Percentiles rank a stretch among this genome's conserved stretches.
Evolutionary conservation across 257 asterid species (phyloP).

Genomic region (Salvia splendens): DNA sequence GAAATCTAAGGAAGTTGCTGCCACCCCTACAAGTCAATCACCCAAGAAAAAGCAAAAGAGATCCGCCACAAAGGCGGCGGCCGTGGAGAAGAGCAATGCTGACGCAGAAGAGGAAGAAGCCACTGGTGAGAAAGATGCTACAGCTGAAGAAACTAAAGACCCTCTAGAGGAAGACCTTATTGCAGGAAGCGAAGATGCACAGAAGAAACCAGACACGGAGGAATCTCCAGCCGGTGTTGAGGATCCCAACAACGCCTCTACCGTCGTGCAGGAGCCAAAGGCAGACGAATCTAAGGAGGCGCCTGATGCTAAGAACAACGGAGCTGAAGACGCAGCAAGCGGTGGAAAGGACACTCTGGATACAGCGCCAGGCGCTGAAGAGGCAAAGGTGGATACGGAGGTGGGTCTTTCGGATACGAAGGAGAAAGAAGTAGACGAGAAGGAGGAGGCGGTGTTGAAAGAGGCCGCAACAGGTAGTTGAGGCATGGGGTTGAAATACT

Average conservation of each 20-base stretch:
- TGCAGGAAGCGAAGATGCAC: constrained; percentile 26
- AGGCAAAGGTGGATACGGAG: constrained; percentile 9
- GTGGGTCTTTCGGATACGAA: constrained; percentile 25
- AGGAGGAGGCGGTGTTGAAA: constrained; percentile 17
- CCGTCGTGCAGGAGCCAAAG: constrained; percentile 12
- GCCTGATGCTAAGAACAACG: constrained; percentile 13
- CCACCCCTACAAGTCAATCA: constrained; percentile 37
- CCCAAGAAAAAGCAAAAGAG: constrained; percentile 55
- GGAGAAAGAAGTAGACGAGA: constrained; percentile 36
- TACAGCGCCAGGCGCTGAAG: neutral
- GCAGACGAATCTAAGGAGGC: constrained; percentile 25
- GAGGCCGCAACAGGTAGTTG: constrained; percentile 30
- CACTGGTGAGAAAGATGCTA: constrained; percentile 33
- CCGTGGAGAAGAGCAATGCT: constrained; percentile 34
- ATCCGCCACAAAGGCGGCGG: constrained; percentile 34
- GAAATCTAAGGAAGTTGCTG: constrained; percentile 49
- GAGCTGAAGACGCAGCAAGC: constrained; percentile 15
- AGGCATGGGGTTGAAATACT: constrained; percentile 7
- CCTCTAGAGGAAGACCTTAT: constrained; percentile 24
- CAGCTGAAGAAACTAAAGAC: constrained; percentile 36
- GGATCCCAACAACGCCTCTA: constrained; percentile 24
- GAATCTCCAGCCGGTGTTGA: constrained; percentile 19
- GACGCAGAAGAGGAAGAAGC: constrained; percentile 41
- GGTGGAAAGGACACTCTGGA: constrained; percentile 24
- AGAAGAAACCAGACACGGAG: constrained; percentile 31